phyloP scores from a whole-genome alignment of 2,329 filamentous ascomycete species.

The Neurospora crassa region DNA sequence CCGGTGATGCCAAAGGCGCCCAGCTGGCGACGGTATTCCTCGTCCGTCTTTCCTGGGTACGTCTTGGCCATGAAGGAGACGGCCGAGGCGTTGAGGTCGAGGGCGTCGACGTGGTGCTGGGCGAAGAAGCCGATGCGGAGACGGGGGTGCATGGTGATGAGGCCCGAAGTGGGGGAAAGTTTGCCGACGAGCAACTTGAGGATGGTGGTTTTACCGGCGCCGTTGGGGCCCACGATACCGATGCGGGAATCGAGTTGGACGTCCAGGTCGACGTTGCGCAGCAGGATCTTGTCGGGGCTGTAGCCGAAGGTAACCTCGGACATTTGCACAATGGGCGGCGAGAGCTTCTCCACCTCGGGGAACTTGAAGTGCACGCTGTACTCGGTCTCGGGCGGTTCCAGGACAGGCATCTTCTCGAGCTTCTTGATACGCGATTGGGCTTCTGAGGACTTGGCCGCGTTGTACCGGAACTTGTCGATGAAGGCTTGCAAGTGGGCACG shows the following conservation, averaged over 20 bases:
- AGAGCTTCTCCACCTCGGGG: conserved; percentile 94
- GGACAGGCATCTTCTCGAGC: conserved; percentile 88
- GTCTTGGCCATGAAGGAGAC: conserved; percentile 93
- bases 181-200: conserved; percentile 92
- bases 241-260: conserved; percentile 97
- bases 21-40: conserved; percentile 92
- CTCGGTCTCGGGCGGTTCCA: conserved; percentile 83
- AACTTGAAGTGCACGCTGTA: conserved; percentile 97
- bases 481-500: conserved; percentile 92
- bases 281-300: conserved; percentile 63
- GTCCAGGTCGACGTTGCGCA: conserved; percentile 83
- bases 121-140: conserved; percentile 94
- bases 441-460: conserved; percentile 96
- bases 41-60: conserved; percentile 85
- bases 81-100: conserved; percentile 80
- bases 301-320: conserved; percentile 87
- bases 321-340: conserved; percentile 97
- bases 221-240: conserved; percentile 98
- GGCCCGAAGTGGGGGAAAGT: conserved; percentile 62
- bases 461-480: conserved; percentile 99
- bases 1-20: conserved; percentile 87
- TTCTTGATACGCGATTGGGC: conserved; percentile 99
- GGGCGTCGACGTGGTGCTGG: conserved; percentile 93
- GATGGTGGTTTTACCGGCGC: conserved; percentile 97
- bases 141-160: conserved; percentile 82